Conservation (phyloP, 2,329 filamentous ascomycete species). For the Pyricularia pennisetigena region DNA sequence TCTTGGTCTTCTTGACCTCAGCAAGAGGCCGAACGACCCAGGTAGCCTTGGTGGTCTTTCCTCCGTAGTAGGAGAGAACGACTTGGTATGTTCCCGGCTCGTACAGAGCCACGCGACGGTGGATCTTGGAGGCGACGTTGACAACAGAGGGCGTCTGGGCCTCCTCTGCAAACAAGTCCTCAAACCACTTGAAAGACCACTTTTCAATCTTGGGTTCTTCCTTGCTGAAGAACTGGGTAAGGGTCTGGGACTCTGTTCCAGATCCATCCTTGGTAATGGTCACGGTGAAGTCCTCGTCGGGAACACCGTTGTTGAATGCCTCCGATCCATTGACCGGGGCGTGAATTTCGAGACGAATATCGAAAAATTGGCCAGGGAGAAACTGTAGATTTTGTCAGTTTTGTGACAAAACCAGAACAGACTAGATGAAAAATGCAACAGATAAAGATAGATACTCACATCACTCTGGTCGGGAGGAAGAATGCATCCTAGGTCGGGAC, state of each 20-base stretch:
- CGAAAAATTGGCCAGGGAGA: slow-evolving; percentile 79
- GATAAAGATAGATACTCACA: slow-evolving; percentile 5
- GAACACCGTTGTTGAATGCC: slow-evolving; percentile 56
- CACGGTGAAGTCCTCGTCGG: slow-evolving; percentile 67
- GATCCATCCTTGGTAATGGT: slow-evolving; percentile 58
- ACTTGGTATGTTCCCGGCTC: slow-evolving; percentile 74
- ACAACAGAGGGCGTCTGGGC: slow-evolving; percentile 60
- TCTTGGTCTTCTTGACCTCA: slow-evolving; percentile 67
- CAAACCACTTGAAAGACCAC: slow-evolving; percentile 80
- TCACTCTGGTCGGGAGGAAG: slow-evolving; percentile 59
- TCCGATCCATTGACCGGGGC: slow-evolving; percentile 75
- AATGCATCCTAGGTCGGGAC: slow-evolving; percentile 48
- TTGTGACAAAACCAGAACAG: neutral
- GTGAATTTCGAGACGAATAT: slow-evolving; percentile 74
- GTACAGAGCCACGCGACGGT: slow-evolving; percentile 64
- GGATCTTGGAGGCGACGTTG: slow-evolving; percentile 71
- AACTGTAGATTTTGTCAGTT: slow-evolving; percentile 39
- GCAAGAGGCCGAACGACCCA: slow-evolving; percentile 68
- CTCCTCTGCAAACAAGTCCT: slow-evolving; percentile 72
- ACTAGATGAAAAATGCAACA: too few relatives aligned
- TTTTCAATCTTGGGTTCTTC: slow-evolving; percentile 62
- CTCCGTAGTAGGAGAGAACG: slow-evolving; percentile 65
- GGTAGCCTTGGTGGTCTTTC: slow-evolving; percentile 56
- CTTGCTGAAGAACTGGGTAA: slow-evolving; percentile 53
- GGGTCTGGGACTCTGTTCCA: slow-evolving; percentile 31